Conservation (phyloP, 352 stramenopile genomes). For the Blastocystis hominis region DNA sequence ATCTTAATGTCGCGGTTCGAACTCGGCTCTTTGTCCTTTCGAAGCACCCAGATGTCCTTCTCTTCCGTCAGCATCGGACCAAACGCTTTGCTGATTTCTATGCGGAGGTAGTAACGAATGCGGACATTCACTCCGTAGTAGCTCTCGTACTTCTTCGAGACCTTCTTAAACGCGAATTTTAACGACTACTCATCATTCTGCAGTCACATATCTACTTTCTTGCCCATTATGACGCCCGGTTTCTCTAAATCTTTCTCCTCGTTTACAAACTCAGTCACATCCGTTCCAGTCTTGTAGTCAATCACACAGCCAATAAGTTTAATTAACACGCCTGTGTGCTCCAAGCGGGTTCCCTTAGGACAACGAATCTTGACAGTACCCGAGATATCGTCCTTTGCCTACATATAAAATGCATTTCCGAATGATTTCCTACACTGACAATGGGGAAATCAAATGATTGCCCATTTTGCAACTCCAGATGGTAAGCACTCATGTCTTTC, state of each 20-base stretch:
- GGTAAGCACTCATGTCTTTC: neutral
- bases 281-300: slow-evolving; percentile 65
- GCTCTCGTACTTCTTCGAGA: slow-evolving; percentile 86
- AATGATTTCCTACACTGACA: neutral
- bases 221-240: slow-evolving; percentile 69
- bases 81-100: slow-evolving; percentile 67
- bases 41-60: slow-evolving; percentile 79
- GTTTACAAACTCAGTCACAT: slow-evolving; percentile 80
- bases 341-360: slow-evolving; percentile 77
- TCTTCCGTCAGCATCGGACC: slow-evolving; percentile 78
- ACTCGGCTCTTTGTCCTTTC: slow-evolving; percentile 64
- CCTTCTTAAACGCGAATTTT: slow-evolving; percentile 82
- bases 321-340: slow-evolving; percentile 87
- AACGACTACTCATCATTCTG: slow-evolving; percentile 63
- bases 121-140: slow-evolving; percentile 88
- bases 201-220: slow-evolving; percentile 55
- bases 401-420: neutral
- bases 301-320: slow-evolving; percentile 69
- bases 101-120: slow-evolving; percentile 86
- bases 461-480: neutral
- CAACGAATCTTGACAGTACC: slow-evolving; percentile 70
- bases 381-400: slow-evolving; percentile 62
- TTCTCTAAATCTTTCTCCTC: slow-evolving; percentile 78
- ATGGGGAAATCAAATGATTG: slow-evolving; percentile 45
- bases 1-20: slow-evolving; percentile 88